phyloP scores from a whole-genome alignment of 306 rosid species.

The Prosopis cineraria region DNA sequence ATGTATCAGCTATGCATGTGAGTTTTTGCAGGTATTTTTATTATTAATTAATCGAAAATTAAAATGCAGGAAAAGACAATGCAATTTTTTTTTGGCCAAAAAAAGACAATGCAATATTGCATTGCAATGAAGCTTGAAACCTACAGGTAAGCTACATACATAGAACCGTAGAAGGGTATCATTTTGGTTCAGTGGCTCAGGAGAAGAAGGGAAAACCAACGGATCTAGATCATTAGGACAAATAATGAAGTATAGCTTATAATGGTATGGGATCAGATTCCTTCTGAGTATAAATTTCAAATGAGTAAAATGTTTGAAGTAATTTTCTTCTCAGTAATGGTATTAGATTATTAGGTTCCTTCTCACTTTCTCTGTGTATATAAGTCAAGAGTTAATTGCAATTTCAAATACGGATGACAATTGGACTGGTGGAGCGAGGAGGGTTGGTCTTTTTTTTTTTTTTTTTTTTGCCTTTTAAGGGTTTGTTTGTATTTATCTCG shows the following conservation, averaged over 20 bases:
- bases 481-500: neutral
- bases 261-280: neutral
- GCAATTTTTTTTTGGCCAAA: neutral
- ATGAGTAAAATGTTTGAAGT: neutral
- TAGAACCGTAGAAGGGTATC: too few species aligned
- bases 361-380: too few species aligned
- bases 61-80: neutral
- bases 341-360: too few species aligned
- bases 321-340: too few species aligned
- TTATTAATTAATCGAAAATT: too few species aligned
- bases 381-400: neutral
- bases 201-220: too few species aligned
- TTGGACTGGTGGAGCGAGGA: neutral
- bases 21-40: conserved; percentile 17
- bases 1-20: conserved; percentile 22
- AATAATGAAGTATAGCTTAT: neutral
- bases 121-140: too few species aligned
- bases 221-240: neutral
- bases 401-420: neutral
- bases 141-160: too few species aligned
- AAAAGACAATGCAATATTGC: too few species aligned
- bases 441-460: neutral
- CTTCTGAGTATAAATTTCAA: neutral
- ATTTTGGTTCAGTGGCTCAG: neutral
- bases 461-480: too few species aligned